Evolutionary conservation across 2,329 filamentous ascomycete species (phyloP).

Genomic region (Penicillium sp.): DNA sequence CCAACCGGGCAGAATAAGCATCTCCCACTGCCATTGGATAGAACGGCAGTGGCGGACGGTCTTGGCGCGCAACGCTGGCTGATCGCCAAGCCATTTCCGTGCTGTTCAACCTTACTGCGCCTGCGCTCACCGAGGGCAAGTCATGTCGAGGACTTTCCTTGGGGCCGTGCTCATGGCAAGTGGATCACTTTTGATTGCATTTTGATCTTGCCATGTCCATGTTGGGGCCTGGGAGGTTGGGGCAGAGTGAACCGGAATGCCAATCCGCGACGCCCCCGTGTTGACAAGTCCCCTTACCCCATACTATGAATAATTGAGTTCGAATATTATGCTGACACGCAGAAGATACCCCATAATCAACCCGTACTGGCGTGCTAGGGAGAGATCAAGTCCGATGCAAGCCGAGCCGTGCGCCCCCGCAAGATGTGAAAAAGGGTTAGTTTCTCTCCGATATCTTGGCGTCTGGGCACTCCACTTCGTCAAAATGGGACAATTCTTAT

Average conservation of each 20-base stretch:
- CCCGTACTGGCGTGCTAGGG: not conserved
- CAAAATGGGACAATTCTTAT: constrained; percentile 1
- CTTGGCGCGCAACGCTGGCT: constrained; percentile 10
- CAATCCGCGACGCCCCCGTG: not conserved
- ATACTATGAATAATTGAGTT: not conserved
- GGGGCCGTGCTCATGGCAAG: not conserved
- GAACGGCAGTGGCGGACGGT: not conserved
- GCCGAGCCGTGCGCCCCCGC: constrained; percentile 1
- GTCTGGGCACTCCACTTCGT: constrained; percentile 5
- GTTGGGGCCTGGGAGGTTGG: not conserved
- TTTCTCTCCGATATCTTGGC: constrained; percentile 13
- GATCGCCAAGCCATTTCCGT: constrained; percentile 2
- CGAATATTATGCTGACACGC: not conserved
- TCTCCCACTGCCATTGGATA: constrained; percentile 1
- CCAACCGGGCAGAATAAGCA: not conserved
- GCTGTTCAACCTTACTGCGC: not conserved
- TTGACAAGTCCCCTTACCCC: not conserved
- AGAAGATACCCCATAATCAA: not conserved
- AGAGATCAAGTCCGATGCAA: constrained; percentile 5
- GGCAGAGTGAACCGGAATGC: not conserved
- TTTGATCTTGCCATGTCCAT: not conserved
- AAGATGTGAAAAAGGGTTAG: constrained; percentile 4
- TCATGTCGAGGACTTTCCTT: not conserved
- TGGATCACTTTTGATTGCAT: not conserved
- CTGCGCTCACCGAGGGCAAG: not conserved